Conservation (phyloP, 805 yeast species). For the Myxozyma neotropica region DNA sequence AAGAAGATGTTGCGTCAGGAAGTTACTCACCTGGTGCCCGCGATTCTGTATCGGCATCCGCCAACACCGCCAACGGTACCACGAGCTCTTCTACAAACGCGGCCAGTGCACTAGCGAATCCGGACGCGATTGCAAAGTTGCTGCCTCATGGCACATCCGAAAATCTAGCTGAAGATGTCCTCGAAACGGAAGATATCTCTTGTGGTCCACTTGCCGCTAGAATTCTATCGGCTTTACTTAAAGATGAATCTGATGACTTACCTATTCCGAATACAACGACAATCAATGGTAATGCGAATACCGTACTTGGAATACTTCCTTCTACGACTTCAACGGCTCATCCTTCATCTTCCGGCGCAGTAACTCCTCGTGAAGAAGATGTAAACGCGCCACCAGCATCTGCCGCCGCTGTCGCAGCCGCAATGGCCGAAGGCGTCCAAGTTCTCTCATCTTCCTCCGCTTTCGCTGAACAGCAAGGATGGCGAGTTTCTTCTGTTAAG, state of each 20-base stretch:
- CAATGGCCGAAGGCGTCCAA: conserved; percentile 14
- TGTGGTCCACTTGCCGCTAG: conserved; percentile 92
- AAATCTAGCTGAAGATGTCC: conserved; percentile 57
- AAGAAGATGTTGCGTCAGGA: conserved; percentile 58
- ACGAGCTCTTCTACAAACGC: neutral
- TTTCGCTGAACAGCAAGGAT: conserved; percentile 43
- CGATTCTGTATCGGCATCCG: neutral
- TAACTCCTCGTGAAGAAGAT: neutral
- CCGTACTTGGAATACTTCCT: neutral
- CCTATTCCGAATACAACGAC: conserved; percentile 13
- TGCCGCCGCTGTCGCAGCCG: conserved; percentile 8
- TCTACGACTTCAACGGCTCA: neutral
- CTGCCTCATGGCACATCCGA: conserved; percentile 64
- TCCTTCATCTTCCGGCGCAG: conserved; percentile 4
- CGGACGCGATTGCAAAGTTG: conserved; percentile 14
- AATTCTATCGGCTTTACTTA: conserved; percentile 69
- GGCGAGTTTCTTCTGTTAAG: conserved; percentile 51
- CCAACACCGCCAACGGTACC: neutral
- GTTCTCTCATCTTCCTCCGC: conserved; percentile 35
- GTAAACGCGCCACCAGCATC: conserved; percentile 1
- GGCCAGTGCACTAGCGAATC: neutral
- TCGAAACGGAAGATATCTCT: conserved; percentile 75
- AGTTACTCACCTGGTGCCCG: conserved; percentile 52
- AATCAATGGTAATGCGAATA: conserved; percentile 7
- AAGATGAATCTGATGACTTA: conserved; percentile 33